These are phyloP conservation scores for Melanomma pulvis-pyrius DNA, from an alignment of 495 filamentous ascomycete species.

Conservation along the genomic window DNA sequence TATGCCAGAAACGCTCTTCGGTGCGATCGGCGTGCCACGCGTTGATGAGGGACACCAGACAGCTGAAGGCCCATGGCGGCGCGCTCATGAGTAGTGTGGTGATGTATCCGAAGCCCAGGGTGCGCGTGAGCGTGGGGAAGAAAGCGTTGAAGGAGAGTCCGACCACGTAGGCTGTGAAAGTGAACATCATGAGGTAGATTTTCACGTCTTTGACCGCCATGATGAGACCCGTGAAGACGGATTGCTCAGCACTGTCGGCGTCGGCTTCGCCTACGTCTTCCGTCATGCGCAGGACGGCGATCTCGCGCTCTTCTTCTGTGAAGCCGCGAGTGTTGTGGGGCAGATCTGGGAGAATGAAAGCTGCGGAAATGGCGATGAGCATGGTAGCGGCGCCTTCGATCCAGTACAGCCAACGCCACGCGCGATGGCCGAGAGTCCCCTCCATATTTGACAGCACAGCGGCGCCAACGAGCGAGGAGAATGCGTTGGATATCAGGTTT, in stretches of 20 bases:
- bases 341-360: conserved; percentile 24
- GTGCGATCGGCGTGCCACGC: conserved; percentile 26
- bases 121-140: conserved; percentile 25
- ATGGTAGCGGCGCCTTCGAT: conserved; percentile 26
- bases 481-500: conserved; percentile 23
- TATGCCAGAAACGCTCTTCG: conserved; percentile 28
- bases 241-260: conserved; percentile 12
- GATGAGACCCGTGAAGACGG: conserved; percentile 14
- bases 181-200: conserved; percentile 32
- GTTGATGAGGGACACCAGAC: conserved; percentile 15
- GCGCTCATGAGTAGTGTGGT: conserved; percentile 24
- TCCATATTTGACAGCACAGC: conserved; percentile 23
- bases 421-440: conserved; percentile 14
- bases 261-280: conserved; percentile 29
- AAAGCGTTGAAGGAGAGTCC: conserved; percentile 30
- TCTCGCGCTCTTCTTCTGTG: conserved; percentile 15
- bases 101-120: conserved; percentile 24
- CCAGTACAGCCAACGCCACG: conserved; percentile 26
- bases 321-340: conserved; percentile 24
- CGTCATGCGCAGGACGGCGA: conserved; percentile 27
- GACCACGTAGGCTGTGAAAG: conserved; percentile 27
- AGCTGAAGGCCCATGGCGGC: conserved; percentile 24
- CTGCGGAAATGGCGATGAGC: conserved; percentile 13
- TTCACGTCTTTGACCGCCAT: conserved; percentile 26
- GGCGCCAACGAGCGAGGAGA: conserved; percentile 23